These are phyloP conservation scores for Viola odorata DNA, from an alignment of 345 rosid species.

Conservation along the genomic window DNA sequence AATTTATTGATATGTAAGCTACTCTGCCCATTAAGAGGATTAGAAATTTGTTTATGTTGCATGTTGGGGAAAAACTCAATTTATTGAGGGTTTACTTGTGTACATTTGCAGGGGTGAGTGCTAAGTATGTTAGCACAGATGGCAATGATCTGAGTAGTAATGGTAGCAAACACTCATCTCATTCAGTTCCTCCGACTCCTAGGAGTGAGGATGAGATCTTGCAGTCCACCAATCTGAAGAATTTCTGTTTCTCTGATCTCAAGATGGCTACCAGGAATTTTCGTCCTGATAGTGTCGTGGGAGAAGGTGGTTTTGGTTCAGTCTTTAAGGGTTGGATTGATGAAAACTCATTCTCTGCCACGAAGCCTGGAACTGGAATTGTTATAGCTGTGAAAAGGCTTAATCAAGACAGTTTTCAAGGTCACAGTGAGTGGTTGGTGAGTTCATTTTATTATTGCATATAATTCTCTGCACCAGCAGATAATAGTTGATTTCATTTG, in stretches of 20 bases:
- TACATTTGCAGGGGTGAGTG: conserved; percentile 36
- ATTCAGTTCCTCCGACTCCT: conserved; percentile 62
- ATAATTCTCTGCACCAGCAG: background rate
- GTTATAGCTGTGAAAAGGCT: conserved; percentile 89
- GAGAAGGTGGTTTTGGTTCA: conserved; percentile 97
- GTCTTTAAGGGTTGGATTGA: conserved; percentile 98
- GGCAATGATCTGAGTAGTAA: conserved; percentile 38
- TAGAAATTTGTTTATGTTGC: background rate
- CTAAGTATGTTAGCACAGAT: conserved; percentile 41
- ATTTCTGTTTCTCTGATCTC: conserved; percentile 62
- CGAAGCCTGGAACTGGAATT: conserved; percentile 79
- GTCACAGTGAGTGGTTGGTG: conserved; percentile 98
- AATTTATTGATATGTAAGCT: no score
- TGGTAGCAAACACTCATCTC: conserved; percentile 51
- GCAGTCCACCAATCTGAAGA: conserved; percentile 62
- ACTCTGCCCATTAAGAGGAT: background rate
- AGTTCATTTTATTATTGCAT: conserved; percentile 25
- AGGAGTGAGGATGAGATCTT: conserved; percentile 88
- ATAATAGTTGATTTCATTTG: background rate
- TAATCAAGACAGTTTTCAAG: conserved; percentile 84
- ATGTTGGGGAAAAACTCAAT: background rate
- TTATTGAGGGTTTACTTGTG: conserved; percentile 3
- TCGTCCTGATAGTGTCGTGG: conserved; percentile 86
- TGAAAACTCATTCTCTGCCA: conserved; percentile 53
- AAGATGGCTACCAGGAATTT: conserved; percentile 78